A percentile compares a stretch with the other conserved stretches of the same genome.
Conservation (phyloP, 768 basidiomycete genomes). For the Podaxis pistillaris region DNA sequence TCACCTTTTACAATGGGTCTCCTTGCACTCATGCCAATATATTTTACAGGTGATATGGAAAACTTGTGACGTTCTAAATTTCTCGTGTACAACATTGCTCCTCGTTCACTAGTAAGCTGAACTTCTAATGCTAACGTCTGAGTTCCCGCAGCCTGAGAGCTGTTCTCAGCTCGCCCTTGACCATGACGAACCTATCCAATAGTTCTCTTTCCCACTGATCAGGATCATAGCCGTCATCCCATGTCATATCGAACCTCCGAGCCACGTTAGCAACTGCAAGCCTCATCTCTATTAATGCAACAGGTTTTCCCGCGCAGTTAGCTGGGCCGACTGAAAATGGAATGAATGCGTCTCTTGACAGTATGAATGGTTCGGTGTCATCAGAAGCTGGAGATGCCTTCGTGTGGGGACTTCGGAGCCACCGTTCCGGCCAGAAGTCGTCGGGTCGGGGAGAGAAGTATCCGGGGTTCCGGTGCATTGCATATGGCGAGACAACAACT, state of each 20-base stretch:
- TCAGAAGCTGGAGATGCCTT: not conserved
- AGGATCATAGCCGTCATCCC: conserved; percentile 15
- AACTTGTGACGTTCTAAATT: no score
- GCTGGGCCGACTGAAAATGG: conserved; percentile 45
- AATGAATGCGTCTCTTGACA: conserved; percentile 21
- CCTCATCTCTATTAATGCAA: conserved; percentile 35
- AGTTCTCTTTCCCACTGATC: conserved; percentile 14
- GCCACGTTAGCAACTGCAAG: conserved; percentile 11
- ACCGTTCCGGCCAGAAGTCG: conserved; percentile 36
- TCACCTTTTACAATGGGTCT: no score
- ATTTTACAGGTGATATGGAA: no score
- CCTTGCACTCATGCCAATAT: no score
- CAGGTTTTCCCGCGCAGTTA: conserved; percentile 47
- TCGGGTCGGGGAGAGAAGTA: conserved; percentile 38
- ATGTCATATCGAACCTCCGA: conserved; percentile 14
- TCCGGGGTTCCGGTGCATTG: conserved; percentile 32
- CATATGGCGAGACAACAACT: conserved; percentile 32
- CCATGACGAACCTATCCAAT: conserved; percentile 17
- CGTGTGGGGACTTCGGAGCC: conserved; percentile 21
- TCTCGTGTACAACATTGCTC: no score
- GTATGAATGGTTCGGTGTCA: conserved; percentile 13
- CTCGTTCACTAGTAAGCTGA: no score
- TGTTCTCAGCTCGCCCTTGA: conserved; percentile 6
- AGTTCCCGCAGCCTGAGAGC: not conserved
- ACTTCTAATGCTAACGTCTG: no score